Evolutionary conservation across 2,329 filamentous ascomycete genomes (phyloP).

Genomic region (Cryphonectria carpinicola): DNA sequence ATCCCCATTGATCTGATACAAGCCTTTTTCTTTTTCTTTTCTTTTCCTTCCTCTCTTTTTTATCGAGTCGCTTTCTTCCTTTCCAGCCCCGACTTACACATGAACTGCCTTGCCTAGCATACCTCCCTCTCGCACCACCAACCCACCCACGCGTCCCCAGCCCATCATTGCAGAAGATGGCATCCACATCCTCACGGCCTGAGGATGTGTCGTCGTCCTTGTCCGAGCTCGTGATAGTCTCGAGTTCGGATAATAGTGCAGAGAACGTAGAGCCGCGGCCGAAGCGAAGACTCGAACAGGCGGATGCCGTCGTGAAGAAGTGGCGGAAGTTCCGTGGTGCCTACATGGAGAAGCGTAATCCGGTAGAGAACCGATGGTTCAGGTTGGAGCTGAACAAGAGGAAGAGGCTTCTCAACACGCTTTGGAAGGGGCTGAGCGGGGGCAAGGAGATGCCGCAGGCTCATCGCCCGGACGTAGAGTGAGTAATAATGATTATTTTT

Average conservation of each 20-base stretch:
- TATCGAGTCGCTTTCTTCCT: no score
- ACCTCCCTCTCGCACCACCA: not conserved
- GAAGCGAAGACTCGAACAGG: not conserved
- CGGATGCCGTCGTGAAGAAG: not conserved
- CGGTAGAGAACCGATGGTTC: not conserved
- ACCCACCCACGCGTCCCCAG: not conserved
- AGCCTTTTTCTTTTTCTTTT: not conserved
- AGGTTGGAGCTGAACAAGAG: not conserved
- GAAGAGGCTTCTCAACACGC: not conserved
- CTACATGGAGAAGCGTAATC: not conserved
- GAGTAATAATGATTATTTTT: not conserved
- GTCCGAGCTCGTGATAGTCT: no score
- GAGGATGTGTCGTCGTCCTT: not conserved
- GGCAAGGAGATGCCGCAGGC: not conserved
- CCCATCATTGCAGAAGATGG: not conserved
- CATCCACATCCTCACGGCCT: not conserved
- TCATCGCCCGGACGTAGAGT: not conserved
- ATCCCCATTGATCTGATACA: not conserved
- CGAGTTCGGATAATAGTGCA: not conserved
- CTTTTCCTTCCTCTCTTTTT: not conserved
- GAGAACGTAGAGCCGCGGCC: not conserved
- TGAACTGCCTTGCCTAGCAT: not conserved
- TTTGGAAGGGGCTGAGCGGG: not conserved
- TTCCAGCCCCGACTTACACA: not conserved
- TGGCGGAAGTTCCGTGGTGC: not conserved